Evolutionary conservation across 2,329 filamentous ascomycete species (phyloP), one percentile per base, ranked within the genome.

Genomic region (Fusarium praegraminearum): DNA sequence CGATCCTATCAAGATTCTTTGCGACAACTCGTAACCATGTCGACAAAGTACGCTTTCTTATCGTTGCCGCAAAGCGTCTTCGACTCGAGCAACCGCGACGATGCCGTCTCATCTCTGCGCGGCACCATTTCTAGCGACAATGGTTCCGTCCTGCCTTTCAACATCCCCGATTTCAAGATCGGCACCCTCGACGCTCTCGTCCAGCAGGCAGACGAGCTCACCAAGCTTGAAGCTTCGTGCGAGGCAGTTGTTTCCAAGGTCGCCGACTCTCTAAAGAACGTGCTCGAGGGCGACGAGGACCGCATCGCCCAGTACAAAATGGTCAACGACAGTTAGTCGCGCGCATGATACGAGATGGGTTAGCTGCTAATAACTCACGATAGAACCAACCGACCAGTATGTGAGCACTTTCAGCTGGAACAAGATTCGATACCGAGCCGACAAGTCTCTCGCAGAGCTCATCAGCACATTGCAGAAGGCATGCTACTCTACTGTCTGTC

Each of bases 331-430:
- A 97, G 94, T 97, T 83, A 79, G 92, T 75, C 51, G 62, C 44
- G 62, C 54, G 33, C 24, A 41, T 28, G 40, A 26, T 28, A 20
- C n/a, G 10, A 26, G 30, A 20, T 26, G 38, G n/a, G 38, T 33
- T 30, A 36, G 47, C 46, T 53, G 57, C 75, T 80, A 71, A 79
- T 72, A 40, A 40, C 67, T 68, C 11, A 32, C 65, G 60, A 36
- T 78, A 98, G 95, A 97, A 80, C 94, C 96, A n/a, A 94, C 95
- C 65, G 95, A 98, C 75, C 91, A 95, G 78, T 99, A 98, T 78
- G 84, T 99, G 46, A 89, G 90, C 77, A 90, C 87, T 57, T 99
- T 98, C 81, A 87, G 89, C 71, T 99, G 96, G 96, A 98, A 98
- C 83, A 98, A 96, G 81, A 93, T 97, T 81, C 96, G 97, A 79